Evolutionary conservation across 768 basidiomycete species (phyloP).

Genomic region (Boletellus ananas): DNA sequence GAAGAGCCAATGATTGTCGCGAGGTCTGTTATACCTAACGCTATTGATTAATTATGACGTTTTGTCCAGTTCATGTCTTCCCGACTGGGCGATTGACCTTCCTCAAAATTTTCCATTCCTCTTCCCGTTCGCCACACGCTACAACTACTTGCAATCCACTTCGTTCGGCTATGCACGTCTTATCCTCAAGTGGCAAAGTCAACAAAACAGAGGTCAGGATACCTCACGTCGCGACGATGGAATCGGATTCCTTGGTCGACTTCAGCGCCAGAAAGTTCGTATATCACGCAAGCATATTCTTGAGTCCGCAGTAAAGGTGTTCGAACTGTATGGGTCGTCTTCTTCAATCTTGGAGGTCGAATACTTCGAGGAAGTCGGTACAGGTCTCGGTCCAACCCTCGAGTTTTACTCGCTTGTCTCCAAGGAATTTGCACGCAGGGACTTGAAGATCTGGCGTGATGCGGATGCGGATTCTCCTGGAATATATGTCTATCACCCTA

Average conservation of each 20-base stretch:
- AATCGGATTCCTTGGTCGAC: constrained; percentile 86
- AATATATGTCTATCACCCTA: constrained; percentile 77
- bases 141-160: constrained; percentile 94
- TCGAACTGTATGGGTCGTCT: constrained; percentile 93
- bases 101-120: constrained; percentile 98
- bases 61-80: constrained; percentile 76
- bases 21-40: constrained; percentile 52
- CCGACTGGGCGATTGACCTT: constrained; percentile 95
- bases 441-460: constrained; percentile 90
- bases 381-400: constrained; percentile 93
- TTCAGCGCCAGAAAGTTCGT: constrained; percentile 94
- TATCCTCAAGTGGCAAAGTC: constrained; percentile 92
- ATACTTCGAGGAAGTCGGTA: constrained; percentile 98
- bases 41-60: neutral
- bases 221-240: constrained; percentile 83
- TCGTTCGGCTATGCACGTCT: constrained; percentile 97
- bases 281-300: constrained; percentile 93
- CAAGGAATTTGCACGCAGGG: constrained; percentile 86
- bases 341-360: constrained; percentile 95
- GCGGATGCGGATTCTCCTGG: constrained; percentile 61
- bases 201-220: constrained; percentile 76
- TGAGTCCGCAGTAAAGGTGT: constrained; percentile 94
- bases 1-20: constrained; percentile 99
- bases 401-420: constrained; percentile 99
- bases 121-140: constrained; percentile 97